phyloP scores from a whole-genome alignment of 2,329 filamentous ascomycete genomes.

The Akanthomyces uredinophilus region DNA sequence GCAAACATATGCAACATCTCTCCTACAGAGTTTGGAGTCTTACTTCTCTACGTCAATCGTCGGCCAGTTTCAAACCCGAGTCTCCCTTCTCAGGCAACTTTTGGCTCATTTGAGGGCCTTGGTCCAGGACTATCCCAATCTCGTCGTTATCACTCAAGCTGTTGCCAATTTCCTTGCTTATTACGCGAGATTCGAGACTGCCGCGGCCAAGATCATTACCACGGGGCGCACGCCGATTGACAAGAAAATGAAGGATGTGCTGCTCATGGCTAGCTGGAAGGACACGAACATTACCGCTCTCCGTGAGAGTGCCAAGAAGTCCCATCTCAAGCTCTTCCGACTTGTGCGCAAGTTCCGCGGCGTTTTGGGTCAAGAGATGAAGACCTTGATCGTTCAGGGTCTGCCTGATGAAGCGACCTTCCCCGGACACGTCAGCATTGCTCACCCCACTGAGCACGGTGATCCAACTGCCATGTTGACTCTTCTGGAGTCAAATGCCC shows the following conservation, averaged over 20 bases:
- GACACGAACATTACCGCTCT: conserved; percentile 91
- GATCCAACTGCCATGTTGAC: not conserved
- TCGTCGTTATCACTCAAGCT: conserved; percentile 57
- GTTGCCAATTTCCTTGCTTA: conserved; percentile 73
- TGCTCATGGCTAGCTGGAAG: conserved; percentile 94
- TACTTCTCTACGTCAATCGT: conserved; percentile 77
- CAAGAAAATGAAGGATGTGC: conserved; percentile 87
- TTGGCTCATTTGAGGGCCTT: conserved; percentile 62
- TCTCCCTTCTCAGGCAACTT: conserved; percentile 63
- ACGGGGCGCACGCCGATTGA: conserved; percentile 72
- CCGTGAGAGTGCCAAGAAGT: conserved; percentile 81
- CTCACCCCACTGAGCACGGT: not conserved
- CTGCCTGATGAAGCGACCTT: conserved; percentile 46
- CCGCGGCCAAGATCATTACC: conserved; percentile 59
- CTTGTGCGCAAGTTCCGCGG: conserved; percentile 85
- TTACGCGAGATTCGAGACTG: conserved; percentile 64
- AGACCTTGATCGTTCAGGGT: conserved; percentile 54
- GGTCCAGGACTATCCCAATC: conserved; percentile 49
- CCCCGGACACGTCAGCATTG: conserved; percentile 18
- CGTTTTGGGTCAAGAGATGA: conserved; percentile 71
- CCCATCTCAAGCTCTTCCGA: conserved; percentile 87
- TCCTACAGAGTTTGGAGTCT: conserved; percentile 69
- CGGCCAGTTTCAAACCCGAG: conserved; percentile 71
- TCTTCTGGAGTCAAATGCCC: conserved; percentile 20
- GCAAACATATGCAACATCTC: conserved; percentile 56